These are phyloP conservation scores for Podila clonocystis DNA, from an alignment of 192 early-diverging fungal species.

Conservation along the genomic window DNA sequence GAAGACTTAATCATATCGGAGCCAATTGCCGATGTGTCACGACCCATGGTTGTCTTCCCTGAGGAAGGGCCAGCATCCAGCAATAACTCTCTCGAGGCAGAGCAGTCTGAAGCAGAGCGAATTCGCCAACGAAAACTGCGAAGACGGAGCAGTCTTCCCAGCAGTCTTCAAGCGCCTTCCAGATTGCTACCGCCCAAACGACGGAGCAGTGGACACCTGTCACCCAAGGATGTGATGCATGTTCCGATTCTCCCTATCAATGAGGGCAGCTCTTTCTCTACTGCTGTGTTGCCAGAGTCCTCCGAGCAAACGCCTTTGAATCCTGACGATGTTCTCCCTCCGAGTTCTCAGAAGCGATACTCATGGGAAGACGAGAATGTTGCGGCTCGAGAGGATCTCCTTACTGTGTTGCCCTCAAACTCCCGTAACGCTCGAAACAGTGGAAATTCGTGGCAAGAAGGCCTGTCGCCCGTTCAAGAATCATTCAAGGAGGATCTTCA, in stretches of 20 bases:
- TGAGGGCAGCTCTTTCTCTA: not conserved
- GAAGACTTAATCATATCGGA: not conserved
- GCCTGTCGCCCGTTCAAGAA: not conserved
- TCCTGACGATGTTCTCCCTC: not conserved
- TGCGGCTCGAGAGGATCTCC: conserved; percentile 29
- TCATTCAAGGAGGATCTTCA: not conserved
- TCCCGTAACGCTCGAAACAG: not conserved
- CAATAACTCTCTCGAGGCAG: not conserved
- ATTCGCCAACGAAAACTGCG: conserved; percentile 15
- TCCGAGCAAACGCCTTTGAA: not conserved
- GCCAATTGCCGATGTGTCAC: not conserved
- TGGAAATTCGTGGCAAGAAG: conserved; percentile 16
- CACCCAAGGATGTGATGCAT: not conserved
- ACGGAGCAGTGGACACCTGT: conserved; percentile 2
- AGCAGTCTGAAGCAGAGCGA: not conserved
- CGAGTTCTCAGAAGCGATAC: conserved; percentile 18
- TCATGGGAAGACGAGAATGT: conserved; percentile 45
- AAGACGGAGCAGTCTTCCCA: conserved; percentile 43
- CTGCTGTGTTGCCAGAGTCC: not conserved
- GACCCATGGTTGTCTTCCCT: no score
- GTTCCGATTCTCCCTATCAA: not conserved
- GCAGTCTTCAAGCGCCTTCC: conserved; percentile 29
- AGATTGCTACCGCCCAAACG: conserved; percentile 27
- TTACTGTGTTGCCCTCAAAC: not conserved
- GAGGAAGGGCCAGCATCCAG: not conserved